These are phyloP conservation scores for Eucalyptus decipiens DNA, from an alignment of 345 rosid genomes.

Conservation along the genomic window DNA sequence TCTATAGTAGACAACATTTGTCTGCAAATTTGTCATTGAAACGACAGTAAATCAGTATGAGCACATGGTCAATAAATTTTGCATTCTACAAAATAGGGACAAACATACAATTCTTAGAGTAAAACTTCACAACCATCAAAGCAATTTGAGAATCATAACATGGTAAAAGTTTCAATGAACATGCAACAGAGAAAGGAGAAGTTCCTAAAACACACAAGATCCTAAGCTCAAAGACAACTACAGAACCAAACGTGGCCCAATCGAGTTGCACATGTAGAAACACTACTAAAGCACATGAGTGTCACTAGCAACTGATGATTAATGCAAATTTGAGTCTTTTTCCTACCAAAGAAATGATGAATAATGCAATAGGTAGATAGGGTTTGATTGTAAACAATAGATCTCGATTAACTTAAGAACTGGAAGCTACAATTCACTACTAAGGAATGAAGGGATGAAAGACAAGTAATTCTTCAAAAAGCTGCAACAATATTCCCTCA, in stretches of 20 bases:
- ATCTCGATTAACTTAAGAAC: neutral
- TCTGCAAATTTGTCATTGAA: constrained; percentile 30
- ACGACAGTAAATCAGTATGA: neutral
- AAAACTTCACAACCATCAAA: neutral
- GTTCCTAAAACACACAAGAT: neutral
- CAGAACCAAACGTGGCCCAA: neutral
- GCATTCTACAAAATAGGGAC: neutral
- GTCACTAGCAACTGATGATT: neutral
- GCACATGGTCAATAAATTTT: neutral
- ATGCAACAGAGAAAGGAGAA: neutral
- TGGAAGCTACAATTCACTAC: neutral
- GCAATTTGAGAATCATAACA: neutral
- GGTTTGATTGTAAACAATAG: neutral
- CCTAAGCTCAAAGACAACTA: neutral
- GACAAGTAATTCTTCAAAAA: neutral
- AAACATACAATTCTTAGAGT: neutral
- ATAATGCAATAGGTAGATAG: neutral
- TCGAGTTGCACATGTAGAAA: neutral
- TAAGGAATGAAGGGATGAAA: neutral
- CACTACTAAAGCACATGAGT: neutral
- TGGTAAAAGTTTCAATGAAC: neutral
- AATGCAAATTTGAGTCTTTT: neutral
- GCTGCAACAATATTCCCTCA: neutral
- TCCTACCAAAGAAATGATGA: neutral
- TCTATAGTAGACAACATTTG: constrained; percentile 61